These are phyloP conservation scores for Alternaria panax DNA, from an alignment of 2,329 filamentous ascomycete species.

Conservation along the genomic window DNA sequence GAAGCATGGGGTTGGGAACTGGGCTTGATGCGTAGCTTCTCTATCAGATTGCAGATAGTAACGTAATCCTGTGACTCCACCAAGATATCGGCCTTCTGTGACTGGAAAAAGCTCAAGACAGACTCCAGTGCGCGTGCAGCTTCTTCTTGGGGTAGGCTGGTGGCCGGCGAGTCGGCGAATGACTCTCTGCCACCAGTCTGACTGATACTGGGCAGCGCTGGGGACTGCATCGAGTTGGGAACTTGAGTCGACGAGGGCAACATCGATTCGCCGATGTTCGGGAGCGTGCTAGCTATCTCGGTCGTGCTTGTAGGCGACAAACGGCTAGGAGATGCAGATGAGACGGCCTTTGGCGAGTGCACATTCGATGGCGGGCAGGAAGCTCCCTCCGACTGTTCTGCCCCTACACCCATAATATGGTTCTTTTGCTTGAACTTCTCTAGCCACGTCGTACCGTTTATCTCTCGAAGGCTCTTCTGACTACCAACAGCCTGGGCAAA, in stretches of 20 bases:
- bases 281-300: constrained; percentile 52
- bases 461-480: constrained; percentile 74
- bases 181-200: constrained; percentile 30
- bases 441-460: constrained; percentile 79
- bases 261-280: constrained; percentile 53
- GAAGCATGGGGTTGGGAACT: constrained; percentile 43
- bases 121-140: constrained; percentile 82
- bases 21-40: constrained; percentile 79
- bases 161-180: constrained; percentile 55
- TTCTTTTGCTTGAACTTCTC: constrained; percentile 97
- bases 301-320: constrained; percentile 73
- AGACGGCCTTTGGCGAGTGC: constrained; percentile 71
- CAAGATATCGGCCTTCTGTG: constrained; percentile 71
- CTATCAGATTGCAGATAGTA: constrained; percentile 80
- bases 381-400: constrained; percentile 73
- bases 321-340: constrained; percentile 74
- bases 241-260: constrained; percentile 45
- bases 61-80: constrained; percentile 80
- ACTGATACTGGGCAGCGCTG: constrained; percentile 52
- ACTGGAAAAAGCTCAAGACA: constrained; percentile 81
- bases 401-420: constrained; percentile 63
- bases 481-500: constrained; percentile 78
- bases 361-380: constrained; percentile 64
- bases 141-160: constrained; percentile 79
- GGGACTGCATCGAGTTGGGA: constrained; percentile 56